Percentiles rank a stretch among this genome's conserved stretches.
phyloP scores from a whole-genome alignment of 2,329 filamentous ascomycete genomes.

The Tolypocladium guangdongense region DNA sequence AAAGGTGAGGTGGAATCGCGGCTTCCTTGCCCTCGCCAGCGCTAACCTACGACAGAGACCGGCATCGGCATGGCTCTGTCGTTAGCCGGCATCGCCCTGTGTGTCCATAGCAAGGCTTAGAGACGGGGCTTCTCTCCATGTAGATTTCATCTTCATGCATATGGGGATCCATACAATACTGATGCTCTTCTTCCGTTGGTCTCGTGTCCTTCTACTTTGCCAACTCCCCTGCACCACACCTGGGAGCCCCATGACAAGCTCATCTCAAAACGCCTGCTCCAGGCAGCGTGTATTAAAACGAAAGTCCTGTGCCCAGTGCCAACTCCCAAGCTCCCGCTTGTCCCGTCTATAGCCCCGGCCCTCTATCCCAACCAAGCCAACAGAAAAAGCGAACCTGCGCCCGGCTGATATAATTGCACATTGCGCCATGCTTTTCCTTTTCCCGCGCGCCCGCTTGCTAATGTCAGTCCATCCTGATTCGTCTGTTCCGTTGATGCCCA shows the following conservation, averaged over 20 bases:
- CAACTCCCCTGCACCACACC: background rate
- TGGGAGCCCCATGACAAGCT: no score
- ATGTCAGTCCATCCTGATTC: background rate
- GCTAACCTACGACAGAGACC: conserved; percentile 46
- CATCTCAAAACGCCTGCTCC: conserved; percentile 2
- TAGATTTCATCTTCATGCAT: background rate
- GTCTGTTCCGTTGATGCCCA: background rate
- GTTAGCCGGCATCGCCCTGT: conserved; percentile 69
- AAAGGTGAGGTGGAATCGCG: conserved; percentile 41
- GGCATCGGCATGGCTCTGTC: conserved; percentile 75
- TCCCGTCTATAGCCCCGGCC: background rate
- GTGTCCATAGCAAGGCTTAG: conserved; percentile 56
- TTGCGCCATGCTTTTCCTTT: background rate
- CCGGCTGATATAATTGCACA: background rate
- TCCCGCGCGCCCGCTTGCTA: background rate
- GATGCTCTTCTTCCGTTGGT: background rate
- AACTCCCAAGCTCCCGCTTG: background rate
- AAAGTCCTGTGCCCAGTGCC: background rate
- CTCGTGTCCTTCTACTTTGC: background rate
- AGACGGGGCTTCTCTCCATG: background rate
- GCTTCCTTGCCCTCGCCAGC: background rate
- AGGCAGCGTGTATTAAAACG: conserved; percentile 2
- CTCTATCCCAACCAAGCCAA: background rate
- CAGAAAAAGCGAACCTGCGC: background rate
- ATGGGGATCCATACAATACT: background rate